These are phyloP conservation scores for Nidula niveotomentosa DNA, from an alignment of 1,284 basidiomycete genomes.

Conservation along the genomic window DNA sequence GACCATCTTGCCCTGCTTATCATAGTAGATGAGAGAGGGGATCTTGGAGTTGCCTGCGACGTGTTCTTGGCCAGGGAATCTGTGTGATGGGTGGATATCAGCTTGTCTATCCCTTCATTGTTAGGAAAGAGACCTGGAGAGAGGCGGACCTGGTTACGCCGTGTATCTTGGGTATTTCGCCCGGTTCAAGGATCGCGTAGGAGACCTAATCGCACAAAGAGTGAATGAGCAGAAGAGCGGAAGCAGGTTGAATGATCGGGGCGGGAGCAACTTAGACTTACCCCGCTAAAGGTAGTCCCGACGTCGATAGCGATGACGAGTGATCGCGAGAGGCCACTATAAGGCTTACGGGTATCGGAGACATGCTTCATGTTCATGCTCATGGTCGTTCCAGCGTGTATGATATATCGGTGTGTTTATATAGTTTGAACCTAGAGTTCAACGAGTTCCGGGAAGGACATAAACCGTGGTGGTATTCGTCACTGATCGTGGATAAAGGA, in stretches of 20 bases:
- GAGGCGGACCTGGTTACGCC: slow-evolving; percentile 63
- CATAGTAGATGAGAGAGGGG: slow-evolving; percentile 73
- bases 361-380: slow-evolving; percentile 28
- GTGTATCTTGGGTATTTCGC: slow-evolving; percentile 70
- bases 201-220: slow-evolving; percentile 42
- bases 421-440: too few relatives aligned
- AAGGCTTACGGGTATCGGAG: slow-evolving; percentile 68
- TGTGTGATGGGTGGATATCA: slow-evolving; percentile 18
- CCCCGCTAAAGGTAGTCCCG: slow-evolving; percentile 75
- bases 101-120: neutral
- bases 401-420: too few relatives aligned
- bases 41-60: slow-evolving; percentile 83
- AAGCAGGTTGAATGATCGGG: slow-evolving; percentile 1
- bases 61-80: slow-evolving; percentile 80
- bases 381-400: too few relatives aligned
- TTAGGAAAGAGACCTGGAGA: slow-evolving; percentile 10
- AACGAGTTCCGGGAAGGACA: too few relatives aligned
- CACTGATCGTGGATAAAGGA: too few relatives aligned
- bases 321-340: slow-evolving; percentile 57
- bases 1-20: slow-evolving; percentile 57
- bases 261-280: slow-evolving; percentile 20
- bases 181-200: slow-evolving; percentile 74
- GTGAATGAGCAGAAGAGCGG: neutral
- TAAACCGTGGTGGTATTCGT: too few relatives aligned
- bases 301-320: slow-evolving; percentile 76